phyloP scores from a whole-genome alignment of 1,139 yeast genomes.

The Saccharomyces hybrid region DNA sequence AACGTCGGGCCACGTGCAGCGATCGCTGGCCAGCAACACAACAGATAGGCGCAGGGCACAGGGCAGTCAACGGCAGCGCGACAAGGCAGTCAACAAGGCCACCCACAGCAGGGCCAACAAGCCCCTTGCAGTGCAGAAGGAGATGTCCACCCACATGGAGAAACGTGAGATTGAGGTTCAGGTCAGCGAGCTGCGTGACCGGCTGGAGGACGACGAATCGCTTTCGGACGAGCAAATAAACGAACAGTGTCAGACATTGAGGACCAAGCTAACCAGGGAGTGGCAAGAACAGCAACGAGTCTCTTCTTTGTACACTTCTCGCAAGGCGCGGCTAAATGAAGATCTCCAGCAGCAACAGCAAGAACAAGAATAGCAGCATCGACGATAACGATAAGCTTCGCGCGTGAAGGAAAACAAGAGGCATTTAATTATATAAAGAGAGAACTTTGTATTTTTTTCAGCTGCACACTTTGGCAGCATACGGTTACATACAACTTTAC shows the following conservation, averaged over 20 bases:
- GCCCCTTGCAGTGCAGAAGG: conserved; percentile 1
- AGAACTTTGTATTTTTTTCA: neutral
- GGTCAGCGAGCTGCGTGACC: conserved; percentile 21
- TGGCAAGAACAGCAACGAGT: conserved; percentile 3
- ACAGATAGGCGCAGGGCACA: neutral
- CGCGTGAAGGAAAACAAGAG: neutral
- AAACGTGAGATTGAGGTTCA: conserved; percentile 19
- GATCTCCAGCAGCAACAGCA: neutral
- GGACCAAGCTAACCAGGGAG: conserved; percentile 8
- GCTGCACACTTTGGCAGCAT: neutral
- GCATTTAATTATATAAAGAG: neutral
- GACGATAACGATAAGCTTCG: conserved; percentile 1
- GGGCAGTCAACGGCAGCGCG: neutral
- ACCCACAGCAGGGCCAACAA: neutral
- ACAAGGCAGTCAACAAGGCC: neutral
- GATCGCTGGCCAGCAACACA: conserved; percentile 17
- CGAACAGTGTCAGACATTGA: conserved; percentile 13
- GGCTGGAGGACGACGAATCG: conserved; percentile 17
- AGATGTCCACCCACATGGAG: conserved; percentile 10
- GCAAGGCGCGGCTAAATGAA: conserved; percentile 3
- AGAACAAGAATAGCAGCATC: neutral
- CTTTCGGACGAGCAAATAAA: conserved; percentile 16
- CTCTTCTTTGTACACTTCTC: conserved; percentile 6
- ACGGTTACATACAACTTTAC: neutral
- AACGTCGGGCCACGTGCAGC: conserved; percentile 30